Evolutionary conservation across 2,329 filamentous ascomycete genomes (phyloP), one percentile per base, ranked within the genome.

Genomic region (Penicillium verrucosum): DNA sequence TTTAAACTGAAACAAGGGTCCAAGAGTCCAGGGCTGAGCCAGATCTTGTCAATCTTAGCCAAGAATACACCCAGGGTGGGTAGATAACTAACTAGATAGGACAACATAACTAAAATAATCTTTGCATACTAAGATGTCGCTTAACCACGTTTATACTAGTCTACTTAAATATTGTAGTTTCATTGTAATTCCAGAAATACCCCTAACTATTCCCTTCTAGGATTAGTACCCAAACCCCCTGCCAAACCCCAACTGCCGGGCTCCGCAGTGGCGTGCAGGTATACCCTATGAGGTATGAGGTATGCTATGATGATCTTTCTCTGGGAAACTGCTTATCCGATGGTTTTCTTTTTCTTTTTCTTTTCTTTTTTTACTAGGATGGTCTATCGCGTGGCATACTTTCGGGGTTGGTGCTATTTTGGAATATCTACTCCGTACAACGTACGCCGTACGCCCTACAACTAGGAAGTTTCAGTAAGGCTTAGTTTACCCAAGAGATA

Each of bases 211-310:
- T 32, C 58, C 49, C 3, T 29, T 54, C 51, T 38, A 10, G 60
- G 62, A 36, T 55, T 65, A 64, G 56, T 21, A 51, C 34, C 5
- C 16, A 51, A 42, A 25, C 5, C 12, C 30, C 47, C 44, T 60
- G 57, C 53, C 53, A 58, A 61, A 58, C 23, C 37, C 23, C 59
- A 65, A 65, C 53, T 65, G 59, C 63, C 63, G 63, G 48, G 58
- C 60, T 58, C 43, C 55, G 55, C 52, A 54, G 60, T 54, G 40
- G 51, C 51, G 49, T 40, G 23, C 36, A 47, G 18, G 14, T 38
- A 30, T 48, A 43, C 21, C 43, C 44, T 49, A 47, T 50, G 30
- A 42, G 27, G 30, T n/a, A 38, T 46, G 16, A n/a, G 27, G 14
- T 29, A 16, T 18, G 36, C 34, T 29, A 21, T n/a, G 23, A 42